These are phyloP conservation scores for Geranomyces variabilis DNA, from an alignment of 192 early-diverging fungal species.

Conservation along the genomic window DNA sequence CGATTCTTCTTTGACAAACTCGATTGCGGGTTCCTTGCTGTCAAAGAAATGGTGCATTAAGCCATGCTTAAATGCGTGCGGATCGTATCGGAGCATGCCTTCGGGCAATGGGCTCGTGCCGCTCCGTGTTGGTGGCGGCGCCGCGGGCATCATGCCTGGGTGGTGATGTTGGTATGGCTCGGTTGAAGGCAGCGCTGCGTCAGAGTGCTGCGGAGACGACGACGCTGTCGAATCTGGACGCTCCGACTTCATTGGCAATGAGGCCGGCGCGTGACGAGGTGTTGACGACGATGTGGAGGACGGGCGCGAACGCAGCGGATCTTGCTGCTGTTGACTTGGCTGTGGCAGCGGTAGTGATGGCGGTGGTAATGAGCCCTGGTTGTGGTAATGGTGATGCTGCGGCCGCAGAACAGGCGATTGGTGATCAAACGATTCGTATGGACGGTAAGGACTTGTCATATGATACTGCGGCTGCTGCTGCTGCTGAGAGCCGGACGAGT, in stretches of 20 bases:
- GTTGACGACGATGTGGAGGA: no score
- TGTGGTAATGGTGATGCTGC: not conserved
- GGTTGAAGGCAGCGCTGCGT: no score
- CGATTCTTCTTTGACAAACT: slow-evolving; percentile 26
- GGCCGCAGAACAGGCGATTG: not conserved
- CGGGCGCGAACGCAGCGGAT: no score
- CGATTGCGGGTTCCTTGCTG: slow-evolving; percentile 35
- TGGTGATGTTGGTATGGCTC: slow-evolving; percentile 6
- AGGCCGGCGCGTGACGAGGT: no score
- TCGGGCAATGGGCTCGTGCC: slow-evolving; percentile 10
- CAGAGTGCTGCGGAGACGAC: no score
- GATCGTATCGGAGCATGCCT: slow-evolving; percentile 24
- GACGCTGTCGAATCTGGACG: no score
- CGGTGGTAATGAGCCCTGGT: not conserved
- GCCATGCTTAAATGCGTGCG: slow-evolving; percentile 16
- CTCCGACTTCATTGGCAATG: no score
- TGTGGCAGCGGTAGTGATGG: not conserved
- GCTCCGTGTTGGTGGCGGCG: not conserved
- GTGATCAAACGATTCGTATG: not conserved
- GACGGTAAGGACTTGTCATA: not conserved
- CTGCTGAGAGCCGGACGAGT: no score
- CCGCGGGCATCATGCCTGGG: not conserved
- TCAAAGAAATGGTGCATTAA: slow-evolving; percentile 21
- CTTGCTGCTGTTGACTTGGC: not conserved
- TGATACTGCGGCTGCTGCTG: not conserved